Base-by-base conservation (phyloP, 2,329 filamentous ascomycete genomes). In the Macrophomina pseudophaseolina region DNA sequence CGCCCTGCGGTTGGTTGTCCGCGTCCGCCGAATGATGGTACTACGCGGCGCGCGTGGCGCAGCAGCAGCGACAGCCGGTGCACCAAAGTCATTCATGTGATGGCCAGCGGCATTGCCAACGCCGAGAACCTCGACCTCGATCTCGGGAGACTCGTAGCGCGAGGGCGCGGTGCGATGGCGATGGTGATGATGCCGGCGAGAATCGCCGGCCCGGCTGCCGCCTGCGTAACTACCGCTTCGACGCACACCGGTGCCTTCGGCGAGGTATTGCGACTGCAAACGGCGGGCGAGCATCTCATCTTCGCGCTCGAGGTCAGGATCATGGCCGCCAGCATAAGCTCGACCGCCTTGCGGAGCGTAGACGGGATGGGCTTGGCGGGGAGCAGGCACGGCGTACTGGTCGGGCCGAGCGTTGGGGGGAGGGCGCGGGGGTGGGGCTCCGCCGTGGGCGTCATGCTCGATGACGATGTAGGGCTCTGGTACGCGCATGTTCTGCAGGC, bases 31-130 rank as follows among this genome's bases (percentile, higher is more conserved):
- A 28, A 60, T 32, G 28, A 23, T 23, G 7, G 56, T 48, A 7
- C 40, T 60, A 9, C 56, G 40, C 18, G 53, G 35, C n/a, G 53
- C 18, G 68, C 35, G 35, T 16, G 14, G 40, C 51, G 51, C 30
- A 8, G 58, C 73, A 23, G 23, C 23, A 23, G 23, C 23, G 1
- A 3, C 63, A 8, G 60, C 33, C 51, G 62, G 62, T 2, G 42
- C 30, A 16, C 60, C 69, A 66, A 78, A 79, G 5, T 90, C 86
- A 67, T 88, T 88, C 82, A 88, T 84, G 71, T 88, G 86, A 71
- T 90, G 86, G 14, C 80, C 82, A 1, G 81, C 80, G 12, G 83
- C 79, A 68, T 88, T 88, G 28, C 83, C 83, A 8, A 85, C 69
- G 30, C 79, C 81, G 28, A 85, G 85, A 16, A 85, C 75, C 2